A percentile compares a stretch with the other conserved stretches of the same genome.
Conservation (phyloP, 352 stramenopile species). For the Phytophthora palmivora region DNA sequence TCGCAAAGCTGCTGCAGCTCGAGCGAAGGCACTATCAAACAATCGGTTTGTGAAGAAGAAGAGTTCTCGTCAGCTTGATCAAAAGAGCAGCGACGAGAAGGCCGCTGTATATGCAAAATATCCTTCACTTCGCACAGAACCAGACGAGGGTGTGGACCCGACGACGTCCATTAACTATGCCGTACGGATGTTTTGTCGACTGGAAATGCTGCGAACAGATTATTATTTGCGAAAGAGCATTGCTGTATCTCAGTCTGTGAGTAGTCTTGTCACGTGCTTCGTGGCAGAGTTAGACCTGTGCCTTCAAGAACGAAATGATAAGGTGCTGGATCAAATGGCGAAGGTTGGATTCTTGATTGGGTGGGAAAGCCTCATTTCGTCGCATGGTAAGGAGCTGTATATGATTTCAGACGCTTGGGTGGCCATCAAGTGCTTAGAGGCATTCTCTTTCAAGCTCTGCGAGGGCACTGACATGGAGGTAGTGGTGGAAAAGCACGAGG, state of each 20-base stretch:
- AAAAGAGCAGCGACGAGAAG: slow-evolving; percentile 53
- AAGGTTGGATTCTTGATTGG: slow-evolving; percentile 90
- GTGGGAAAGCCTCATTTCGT: slow-evolving; percentile 96
- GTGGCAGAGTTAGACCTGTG: slow-evolving; percentile 79
- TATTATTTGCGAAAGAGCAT: slow-evolving; percentile 89
- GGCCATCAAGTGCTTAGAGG: slow-evolving; percentile 89
- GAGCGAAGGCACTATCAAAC: slow-evolving; percentile 54
- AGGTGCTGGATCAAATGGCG: slow-evolving; percentile 75
- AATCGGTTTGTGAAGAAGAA: slow-evolving; percentile 57
- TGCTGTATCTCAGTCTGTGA: slow-evolving; percentile 84
- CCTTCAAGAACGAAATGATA: slow-evolving; percentile 60
- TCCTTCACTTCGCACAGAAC: slow-evolving; percentile 67
- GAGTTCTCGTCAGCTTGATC: slow-evolving; percentile 46
- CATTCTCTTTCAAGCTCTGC: slow-evolving; percentile 83
- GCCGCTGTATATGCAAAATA: slow-evolving; percentile 60
- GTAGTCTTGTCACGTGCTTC: slow-evolving; percentile 84
- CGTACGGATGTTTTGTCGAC: slow-evolving; percentile 63
- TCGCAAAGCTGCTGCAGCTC: slow-evolving; percentile 65
- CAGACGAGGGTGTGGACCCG: slow-evolving; percentile 61
- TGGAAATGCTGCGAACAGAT: slow-evolving; percentile 80
- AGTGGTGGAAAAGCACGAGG: slow-evolving; percentile 66
- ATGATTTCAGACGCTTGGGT: slow-evolving; percentile 95
- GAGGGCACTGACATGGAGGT: slow-evolving; percentile 54
- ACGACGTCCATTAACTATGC: slow-evolving; percentile 65
- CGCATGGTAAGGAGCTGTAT: slow-evolving; percentile 94